Conservation (phyloP, 345 rosid genomes). For the Isatis tinctoria region DNA sequence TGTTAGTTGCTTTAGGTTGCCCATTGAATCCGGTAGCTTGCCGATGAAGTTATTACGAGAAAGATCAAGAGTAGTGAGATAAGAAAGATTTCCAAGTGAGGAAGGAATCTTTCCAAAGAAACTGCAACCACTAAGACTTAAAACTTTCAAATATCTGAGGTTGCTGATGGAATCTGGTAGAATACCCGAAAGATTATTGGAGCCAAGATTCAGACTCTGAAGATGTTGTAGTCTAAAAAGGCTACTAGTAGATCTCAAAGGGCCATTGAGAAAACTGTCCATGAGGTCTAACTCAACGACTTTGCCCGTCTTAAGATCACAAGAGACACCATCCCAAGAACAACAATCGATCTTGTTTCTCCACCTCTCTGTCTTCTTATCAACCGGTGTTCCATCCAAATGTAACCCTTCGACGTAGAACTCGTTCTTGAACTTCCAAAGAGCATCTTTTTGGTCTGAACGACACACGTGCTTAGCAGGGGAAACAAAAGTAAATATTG, state of each 20-base stretch:
- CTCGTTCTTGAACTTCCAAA: slow-evolving; percentile 11
- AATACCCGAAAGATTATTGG: slow-evolving; percentile 5
- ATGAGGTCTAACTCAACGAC: slow-evolving; percentile 4
- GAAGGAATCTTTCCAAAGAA: slow-evolving; percentile 28
- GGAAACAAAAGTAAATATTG: background rate
- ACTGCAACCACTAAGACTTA: background rate
- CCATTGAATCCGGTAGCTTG: background rate
- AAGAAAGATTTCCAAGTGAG: slow-evolving; percentile 25
- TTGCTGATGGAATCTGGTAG: slow-evolving; percentile 23
- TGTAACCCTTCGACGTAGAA: background rate
- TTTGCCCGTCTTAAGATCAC: slow-evolving; percentile 5
- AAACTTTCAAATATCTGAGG: background rate
- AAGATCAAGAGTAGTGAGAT: slow-evolving; percentile 19
- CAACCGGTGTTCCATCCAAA: background rate
- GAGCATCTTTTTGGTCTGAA: slow-evolving; percentile 16
- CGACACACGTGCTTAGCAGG: background rate
- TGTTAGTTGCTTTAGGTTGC: background rate
- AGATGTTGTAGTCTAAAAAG: background rate
- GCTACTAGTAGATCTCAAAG: background rate
- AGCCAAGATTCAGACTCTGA: background rate
- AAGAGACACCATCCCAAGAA: slow-evolving; percentile 23
- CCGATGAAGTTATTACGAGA: slow-evolving; percentile 35
- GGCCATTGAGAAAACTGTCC: background rate
- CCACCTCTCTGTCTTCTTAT: slow-evolving; percentile 1
- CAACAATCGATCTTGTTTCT: slow-evolving; percentile 10